Base-by-base conservation (phyloP, 2,329 filamentous ascomycete species). In the Aulographum hederae region DNA sequence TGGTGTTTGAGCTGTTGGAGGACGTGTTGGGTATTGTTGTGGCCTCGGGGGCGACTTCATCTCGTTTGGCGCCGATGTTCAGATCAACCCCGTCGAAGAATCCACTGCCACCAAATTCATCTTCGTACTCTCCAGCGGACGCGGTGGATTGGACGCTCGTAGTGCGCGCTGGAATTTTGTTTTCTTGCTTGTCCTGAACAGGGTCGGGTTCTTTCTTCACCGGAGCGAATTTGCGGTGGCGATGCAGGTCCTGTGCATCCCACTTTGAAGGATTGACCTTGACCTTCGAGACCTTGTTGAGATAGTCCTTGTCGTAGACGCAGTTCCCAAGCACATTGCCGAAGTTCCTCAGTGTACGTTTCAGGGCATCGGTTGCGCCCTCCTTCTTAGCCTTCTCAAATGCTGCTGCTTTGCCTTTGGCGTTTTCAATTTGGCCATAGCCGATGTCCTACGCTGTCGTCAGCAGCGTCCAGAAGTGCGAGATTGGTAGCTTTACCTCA, bases 331-430 rank as follows among this genome's bases (percentile, higher is more conserved):
- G 63, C 12, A 95, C 78, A 45, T 95, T 95, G 37, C 89, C 89
- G 54, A 98, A 98, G 39, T 74, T 94, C 36, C 86, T 69, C 45
- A 98, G 51, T 2, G 89, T 73, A 41, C 89, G 69, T 56, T 98
- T 98, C 48, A 98, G 51, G 2, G 74, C 89, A 56, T 98, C 89
- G 6, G 91, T 95, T 3, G 84, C 91, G 5, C 82, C 91, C 58
- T 95, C 85, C 52, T 98, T 98, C 61, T 95, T 98, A 1, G 89
- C 85, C 56, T 98, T 98, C 52, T 98, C 89, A 46, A 95, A 98
- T 0, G 86, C 89, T 32, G 80, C 78, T 3, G 85, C 86, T 57
- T 98, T 98, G 34, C 81, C 79, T 55, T 86, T 91, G 52, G 77
- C 82, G 47, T 98, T 98, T 53, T 95, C 86, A 43, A 92, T 92